Conservation (phyloP, 164 flowering plant genomes). For the Cinnamomum micranthum region DNA sequence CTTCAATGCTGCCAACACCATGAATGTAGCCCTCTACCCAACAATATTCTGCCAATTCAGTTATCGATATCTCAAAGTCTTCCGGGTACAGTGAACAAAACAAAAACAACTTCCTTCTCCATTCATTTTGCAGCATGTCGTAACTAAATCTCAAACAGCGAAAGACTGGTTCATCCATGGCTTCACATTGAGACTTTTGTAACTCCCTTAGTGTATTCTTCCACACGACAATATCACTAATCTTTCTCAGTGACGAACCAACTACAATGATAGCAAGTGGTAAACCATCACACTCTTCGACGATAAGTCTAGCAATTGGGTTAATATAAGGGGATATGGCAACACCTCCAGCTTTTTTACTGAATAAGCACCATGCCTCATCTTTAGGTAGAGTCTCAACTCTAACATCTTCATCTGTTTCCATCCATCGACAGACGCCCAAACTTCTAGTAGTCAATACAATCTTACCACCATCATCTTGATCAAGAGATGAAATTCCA, state of each 20-base stretch:
- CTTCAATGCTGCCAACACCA: neutral
- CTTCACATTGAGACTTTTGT: neutral
- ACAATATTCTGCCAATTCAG: slow-evolving; percentile 22
- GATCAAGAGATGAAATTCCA: no score
- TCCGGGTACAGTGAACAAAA: slow-evolving; percentile 10
- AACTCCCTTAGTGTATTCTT: slow-evolving; percentile 10
- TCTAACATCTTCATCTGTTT: neutral
- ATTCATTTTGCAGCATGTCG: slow-evolving; percentile 13
- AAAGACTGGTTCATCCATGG: slow-evolving; percentile 10
- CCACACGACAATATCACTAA: slow-evolving; percentile 8
- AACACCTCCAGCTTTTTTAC: neutral
- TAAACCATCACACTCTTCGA: neutral
- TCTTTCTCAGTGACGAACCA: slow-evolving; percentile 7
- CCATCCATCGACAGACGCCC: neutral
- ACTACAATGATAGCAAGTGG: neutral
- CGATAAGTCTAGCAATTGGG: neutral
- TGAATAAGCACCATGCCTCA: slow-evolving; percentile 1
- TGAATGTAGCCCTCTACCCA: slow-evolving; percentile 15
- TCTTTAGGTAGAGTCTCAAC: neutral
- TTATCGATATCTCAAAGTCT: slow-evolving; percentile 11
- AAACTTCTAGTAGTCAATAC: no score
- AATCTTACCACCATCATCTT: no score
- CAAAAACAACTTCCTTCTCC: slow-evolving; percentile 9
- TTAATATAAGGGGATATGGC: neutral
- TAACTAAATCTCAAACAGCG: slow-evolving; percentile 15